Base-by-base conservation (phyloP, 2,329 filamentous ascomycete genomes). In the Fusarium incarnatum region DNA sequence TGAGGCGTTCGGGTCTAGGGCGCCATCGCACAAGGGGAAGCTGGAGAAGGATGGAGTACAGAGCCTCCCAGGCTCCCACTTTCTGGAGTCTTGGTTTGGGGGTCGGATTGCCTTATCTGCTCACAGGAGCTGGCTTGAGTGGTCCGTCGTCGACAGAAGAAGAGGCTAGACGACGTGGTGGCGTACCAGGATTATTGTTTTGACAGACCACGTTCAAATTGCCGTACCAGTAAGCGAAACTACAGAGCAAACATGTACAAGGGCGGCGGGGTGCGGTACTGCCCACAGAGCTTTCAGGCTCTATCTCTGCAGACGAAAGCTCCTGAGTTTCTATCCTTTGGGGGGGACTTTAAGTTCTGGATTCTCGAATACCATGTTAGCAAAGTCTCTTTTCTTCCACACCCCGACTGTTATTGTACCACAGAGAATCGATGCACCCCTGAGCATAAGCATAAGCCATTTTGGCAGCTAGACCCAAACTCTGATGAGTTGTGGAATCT, bases 21-120 rank as follows among this genome's bases (percentile, higher is more conserved):
- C 72, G 68, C 72, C 73, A 73, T 70, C 52, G 70, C 72, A 72
- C 73, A 75, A 75, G 65, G 70, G 72, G 73, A 75, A 75, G 72
- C 67, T 74, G 73, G 73, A 75, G 73, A 74, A 73, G 67, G 57
- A 70, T 72, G 73, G 73, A 66, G 72, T 60, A 70, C 60, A 75
- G 73, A 75, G 73, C 67, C 71, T 74, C 73, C 64, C 68, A 75
- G 73, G 64, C 71, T 74, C 73, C 64, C 67, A 59, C 61, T 60
- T 60, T 20, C 61, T 71, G 42, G 67, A 59, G 60, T 58, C 42
- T 37, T 32, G 32, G 41, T 53, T 53, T 62, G 60, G 61, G 60
- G 56, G 56, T 52, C 55, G 60, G 60, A 59, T 66, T 75, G 66
- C 73, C 72, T 75, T 73, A 72, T 75, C 70, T 72, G 73, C 64